phyloP scores from a whole-genome alignment of 2,329 filamentous ascomycete genomes.

The Hypoxylon sp. region DNA sequence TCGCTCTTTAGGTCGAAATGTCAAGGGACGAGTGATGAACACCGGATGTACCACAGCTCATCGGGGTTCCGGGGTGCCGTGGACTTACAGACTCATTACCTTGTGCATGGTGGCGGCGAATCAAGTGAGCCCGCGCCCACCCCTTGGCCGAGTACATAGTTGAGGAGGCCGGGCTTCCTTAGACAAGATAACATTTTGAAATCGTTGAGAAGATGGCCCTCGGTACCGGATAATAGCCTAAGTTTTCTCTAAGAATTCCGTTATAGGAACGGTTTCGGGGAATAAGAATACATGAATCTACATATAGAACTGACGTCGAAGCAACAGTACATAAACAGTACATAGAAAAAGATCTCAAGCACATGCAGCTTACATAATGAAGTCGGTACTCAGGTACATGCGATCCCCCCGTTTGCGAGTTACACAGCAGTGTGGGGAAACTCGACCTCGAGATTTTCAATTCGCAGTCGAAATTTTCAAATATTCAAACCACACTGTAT shows the following conservation, averaged over 20 bases:
- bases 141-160: neutral
- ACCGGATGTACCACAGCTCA: neutral
- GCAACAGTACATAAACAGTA: too few species aligned
- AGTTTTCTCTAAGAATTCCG: too few species aligned
- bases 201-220: neutral
- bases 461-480: neutral
- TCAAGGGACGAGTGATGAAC: neutral
- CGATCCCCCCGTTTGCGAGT: neutral
- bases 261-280: too few species aligned
- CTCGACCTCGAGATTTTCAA: neutral
- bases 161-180: too few species aligned
- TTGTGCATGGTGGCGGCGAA: neutral
- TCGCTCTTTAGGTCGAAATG: neutral
- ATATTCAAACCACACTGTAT: neutral
- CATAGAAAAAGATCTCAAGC: neutral
- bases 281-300: too few species aligned
- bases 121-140: too few species aligned
- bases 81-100: neutral
- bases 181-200: neutral
- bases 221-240: too few species aligned
- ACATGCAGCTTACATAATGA: neutral
- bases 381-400: neutral
- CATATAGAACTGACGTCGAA: too few species aligned
- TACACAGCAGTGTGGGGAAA: neutral
- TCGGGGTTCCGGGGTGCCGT: too few species aligned